These are phyloP conservation scores for Botrytis pseudocinerea DNA, from an alignment of 2,329 filamentous ascomycete species.

Conservation along the genomic window DNA sequence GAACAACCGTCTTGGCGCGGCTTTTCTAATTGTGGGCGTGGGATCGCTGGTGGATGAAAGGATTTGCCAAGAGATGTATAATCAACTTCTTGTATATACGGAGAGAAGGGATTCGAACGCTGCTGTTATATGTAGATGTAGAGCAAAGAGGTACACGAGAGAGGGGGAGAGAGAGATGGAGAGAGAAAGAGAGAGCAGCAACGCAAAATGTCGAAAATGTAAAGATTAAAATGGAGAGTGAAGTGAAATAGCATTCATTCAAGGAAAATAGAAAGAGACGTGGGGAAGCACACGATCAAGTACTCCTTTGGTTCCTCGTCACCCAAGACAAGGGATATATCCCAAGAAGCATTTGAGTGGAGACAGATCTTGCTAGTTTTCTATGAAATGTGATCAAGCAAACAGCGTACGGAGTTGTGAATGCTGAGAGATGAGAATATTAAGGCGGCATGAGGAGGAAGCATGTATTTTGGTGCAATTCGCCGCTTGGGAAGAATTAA, in stretches of 20 bases:
- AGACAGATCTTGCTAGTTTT: background rate
- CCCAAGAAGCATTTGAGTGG: constrained; percentile 3
- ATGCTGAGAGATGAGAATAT: background rate
- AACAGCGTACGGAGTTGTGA: background rate
- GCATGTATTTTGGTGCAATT: background rate
- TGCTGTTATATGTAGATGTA: background rate
- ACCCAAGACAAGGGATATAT: constrained; percentile 3
- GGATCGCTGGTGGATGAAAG: background rate
- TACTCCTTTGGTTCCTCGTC: constrained; percentile 3
- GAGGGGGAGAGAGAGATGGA: background rate
- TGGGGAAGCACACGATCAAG: constrained; percentile 23
- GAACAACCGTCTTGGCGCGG: constrained; percentile 22
- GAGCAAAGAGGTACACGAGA: constrained; percentile 1
- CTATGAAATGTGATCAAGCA: constrained; percentile 11
- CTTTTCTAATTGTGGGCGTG: background rate
- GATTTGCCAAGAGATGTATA: constrained; percentile 12
- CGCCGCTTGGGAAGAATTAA: background rate
- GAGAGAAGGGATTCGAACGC: background rate
- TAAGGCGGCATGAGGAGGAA: constrained; percentile 19
- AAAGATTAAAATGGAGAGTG: background rate
- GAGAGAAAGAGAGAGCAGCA: background rate
- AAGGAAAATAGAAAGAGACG: background rate
- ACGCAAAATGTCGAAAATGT: background rate
- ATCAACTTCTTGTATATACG: background rate
- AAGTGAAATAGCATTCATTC: background rate